phyloP scores from a whole-genome alignment of 345 rosid genomes.

The Syzygium jambos region DNA sequence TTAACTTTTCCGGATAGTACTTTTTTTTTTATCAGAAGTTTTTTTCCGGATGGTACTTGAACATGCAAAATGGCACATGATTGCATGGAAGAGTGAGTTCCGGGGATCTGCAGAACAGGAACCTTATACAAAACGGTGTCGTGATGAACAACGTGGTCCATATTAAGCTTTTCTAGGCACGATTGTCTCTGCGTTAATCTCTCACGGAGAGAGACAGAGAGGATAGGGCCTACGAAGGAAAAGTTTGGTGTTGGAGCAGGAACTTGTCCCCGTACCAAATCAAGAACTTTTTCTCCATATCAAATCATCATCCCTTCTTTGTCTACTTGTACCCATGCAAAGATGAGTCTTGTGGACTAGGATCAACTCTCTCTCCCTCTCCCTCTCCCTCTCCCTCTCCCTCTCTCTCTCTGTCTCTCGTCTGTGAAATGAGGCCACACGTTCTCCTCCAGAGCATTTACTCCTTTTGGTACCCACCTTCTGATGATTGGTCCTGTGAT shows the following conservation, averaged over 20 bases:
- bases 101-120: not conserved
- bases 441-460: not conserved
- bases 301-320: not conserved
- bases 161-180: too few species aligned
- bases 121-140: not conserved
- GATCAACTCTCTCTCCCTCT: not conserved
- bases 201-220: not conserved
- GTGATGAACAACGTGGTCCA: too few species aligned
- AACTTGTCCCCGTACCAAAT: not conserved
- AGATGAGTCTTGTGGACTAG: not conserved
- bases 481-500: slow-evolving; percentile 14
- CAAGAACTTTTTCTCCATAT: not conserved
- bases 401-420: not conserved
- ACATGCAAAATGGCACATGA: not conserved
- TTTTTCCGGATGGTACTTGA: not conserved
- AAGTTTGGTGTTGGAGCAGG: not conserved
- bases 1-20: not conserved
- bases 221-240: not conserved
- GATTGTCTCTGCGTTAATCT: too few species aligned
- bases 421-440: not conserved
- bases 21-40: not conserved
- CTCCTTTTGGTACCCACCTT: slow-evolving; percentile 9
- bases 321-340: not conserved
- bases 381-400: not conserved
- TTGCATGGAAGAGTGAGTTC: not conserved